Percentiles rank a stretch among this genome's conserved stretches.
Conservation (phyloP, 495 filamentous ascomycete species). For the Aspergillus ellipticus region DNA sequence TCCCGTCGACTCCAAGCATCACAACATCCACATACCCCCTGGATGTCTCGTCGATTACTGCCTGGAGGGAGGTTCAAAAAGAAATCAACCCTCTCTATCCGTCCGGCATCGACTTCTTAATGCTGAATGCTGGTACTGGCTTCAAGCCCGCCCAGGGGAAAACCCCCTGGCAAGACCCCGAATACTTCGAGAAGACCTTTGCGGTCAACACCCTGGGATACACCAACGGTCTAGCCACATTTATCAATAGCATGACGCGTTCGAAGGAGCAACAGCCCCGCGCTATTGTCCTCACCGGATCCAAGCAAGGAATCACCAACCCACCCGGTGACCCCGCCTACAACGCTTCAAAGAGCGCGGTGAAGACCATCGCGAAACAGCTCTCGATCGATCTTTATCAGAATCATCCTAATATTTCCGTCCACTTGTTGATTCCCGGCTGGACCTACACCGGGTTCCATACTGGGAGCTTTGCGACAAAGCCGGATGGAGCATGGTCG, state of each 20-base stretch:
- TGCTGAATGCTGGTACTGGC: not conserved
- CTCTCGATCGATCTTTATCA: slow-evolving; percentile 63
- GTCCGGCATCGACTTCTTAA: not conserved
- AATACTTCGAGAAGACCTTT: not conserved
- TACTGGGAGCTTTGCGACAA: slow-evolving; percentile 37
- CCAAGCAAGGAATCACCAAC: slow-evolving; percentile 82
- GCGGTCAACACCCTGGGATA: not conserved
- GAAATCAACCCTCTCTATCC: too few relatives aligned
- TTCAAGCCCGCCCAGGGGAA: not conserved
- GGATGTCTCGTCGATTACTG: not conserved
- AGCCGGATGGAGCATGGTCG: slow-evolving; percentile 67
- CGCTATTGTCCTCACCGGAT: slow-evolving; percentile 68
- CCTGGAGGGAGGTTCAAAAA: too few relatives aligned
- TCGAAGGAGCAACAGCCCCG: slow-evolving; percentile 33
- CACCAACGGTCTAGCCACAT: not conserved
- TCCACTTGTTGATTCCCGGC: slow-evolving; percentile 71
- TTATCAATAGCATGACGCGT: not conserved
- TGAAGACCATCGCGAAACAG: slow-evolving; percentile 70
- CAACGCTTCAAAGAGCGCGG: slow-evolving; percentile 72
- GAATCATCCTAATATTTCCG: slow-evolving; percentile 47
- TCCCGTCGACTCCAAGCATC: not conserved
- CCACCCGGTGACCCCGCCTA: slow-evolving; percentile 77
- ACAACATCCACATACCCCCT: not conserved
- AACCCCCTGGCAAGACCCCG: not conserved
- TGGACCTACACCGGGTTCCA: slow-evolving; percentile 74